Conservation (phyloP, 768 basidiomycete genomes). For the Dendrothele bispora region DNA sequence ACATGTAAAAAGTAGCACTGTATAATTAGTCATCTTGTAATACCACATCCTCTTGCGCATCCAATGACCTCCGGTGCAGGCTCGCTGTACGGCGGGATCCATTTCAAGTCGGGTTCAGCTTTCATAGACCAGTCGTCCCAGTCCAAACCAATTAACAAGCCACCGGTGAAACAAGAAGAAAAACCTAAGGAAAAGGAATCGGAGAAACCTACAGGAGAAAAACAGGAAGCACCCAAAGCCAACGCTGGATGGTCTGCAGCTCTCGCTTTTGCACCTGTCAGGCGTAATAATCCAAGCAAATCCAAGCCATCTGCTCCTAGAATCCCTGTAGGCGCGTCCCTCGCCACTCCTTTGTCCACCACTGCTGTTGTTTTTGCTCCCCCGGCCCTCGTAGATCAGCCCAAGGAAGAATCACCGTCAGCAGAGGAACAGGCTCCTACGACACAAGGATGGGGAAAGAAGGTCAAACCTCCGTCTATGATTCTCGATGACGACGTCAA, state of each 20-base stretch:
- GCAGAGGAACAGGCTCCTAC: constrained; percentile 26
- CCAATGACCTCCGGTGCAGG: constrained; percentile 79
- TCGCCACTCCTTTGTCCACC: constrained; percentile 37
- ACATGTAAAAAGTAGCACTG: background rate
- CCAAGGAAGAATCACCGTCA: constrained; percentile 1
- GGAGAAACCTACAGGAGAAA: constrained; percentile 26
- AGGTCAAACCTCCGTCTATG: constrained; percentile 90
- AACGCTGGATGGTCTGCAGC: constrained; percentile 83
- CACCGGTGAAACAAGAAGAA: no score
- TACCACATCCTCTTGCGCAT: constrained; percentile 18
- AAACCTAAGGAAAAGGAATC: no score
- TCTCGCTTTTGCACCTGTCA: constrained; percentile 84
- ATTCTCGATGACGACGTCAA: constrained; percentile 87
- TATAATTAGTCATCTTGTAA: background rate
- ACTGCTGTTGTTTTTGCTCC: constrained; percentile 75
- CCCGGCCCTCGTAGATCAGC: constrained; percentile 51
- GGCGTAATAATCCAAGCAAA: constrained; percentile 59
- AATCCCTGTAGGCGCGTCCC: constrained; percentile 62
- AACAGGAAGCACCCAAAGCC: no score
- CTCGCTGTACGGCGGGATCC: constrained; percentile 84
- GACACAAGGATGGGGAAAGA: constrained; percentile 79
- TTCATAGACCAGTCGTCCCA: constrained; percentile 31
- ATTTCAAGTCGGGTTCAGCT: constrained; percentile 71
- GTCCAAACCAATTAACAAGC: no score
- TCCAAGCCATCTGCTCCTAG: constrained; percentile 52